Evolutionary conservation across 2,329 filamentous ascomycete species (phyloP), one percentile per base, ranked within the genome.

Genomic region (Cladosporium sp.): DNA sequence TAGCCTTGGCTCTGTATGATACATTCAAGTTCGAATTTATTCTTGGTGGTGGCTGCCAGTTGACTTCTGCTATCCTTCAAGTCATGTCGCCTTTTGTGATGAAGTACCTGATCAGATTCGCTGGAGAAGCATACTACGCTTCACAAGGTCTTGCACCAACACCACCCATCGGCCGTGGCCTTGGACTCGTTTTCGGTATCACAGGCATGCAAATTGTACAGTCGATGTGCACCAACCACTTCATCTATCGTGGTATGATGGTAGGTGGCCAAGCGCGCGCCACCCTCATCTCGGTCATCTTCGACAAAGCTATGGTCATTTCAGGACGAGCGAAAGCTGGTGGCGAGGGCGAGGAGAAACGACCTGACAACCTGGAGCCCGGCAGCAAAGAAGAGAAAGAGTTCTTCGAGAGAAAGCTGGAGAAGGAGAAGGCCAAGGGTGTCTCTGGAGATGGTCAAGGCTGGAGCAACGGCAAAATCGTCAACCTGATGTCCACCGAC

Each of bases 401-500:
- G 54, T 80, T 75, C 73, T 78, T 79, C 72, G 80, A 68, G 72
- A 80, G 66, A 73, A 77, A 71, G 69, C 71, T 69, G 52, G 75
- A 69, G 64, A 75, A 68, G 71, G 74, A 78, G 14, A 75, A 76
- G 20, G 69, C 70, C 38, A 73, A 78, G 3, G 83, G 81, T 2
- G 76, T 88, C 19, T 75, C 82, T 11, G 85, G 84, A 3, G 89
- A 94, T 67, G 89, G 88, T 2, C 80, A 84, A 20, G 94, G 93
- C 22, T 97, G 93, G 93, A 87, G 87, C 59, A 97, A 97, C 68
- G 94, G 94, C 20, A 86, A 91, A 63, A 90, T 97, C 55, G 86
- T 94, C 70, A 96, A 95, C 65, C 72, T 97, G 66, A 97, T 97
- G 92, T 93, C 90, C 61, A 91, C 94, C 45, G 93, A 97, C 71